Evolutionary conservation across 495 filamentous ascomycete species (phyloP), one percentile per base, ranked within the genome.

Genomic region (Penicillium bialowiezense): DNA sequence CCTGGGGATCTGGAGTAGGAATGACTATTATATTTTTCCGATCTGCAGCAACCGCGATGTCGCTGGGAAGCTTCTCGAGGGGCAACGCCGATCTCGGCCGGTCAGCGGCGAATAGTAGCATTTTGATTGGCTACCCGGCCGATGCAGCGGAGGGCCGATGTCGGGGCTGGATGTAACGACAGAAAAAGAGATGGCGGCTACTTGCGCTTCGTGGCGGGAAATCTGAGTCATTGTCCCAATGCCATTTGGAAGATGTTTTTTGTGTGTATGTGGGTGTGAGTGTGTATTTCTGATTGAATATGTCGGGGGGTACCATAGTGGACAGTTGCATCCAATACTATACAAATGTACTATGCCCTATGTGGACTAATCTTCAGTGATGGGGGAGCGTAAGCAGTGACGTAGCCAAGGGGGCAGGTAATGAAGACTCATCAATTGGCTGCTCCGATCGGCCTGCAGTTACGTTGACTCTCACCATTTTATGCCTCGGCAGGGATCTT

Each of bases 71-170:
- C 50, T 54, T 34, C 19, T 62, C 64, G 67, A 68, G 69, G 69
- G 65, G 69, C 67, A 62, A 44, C 47, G 53, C 71, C 71, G 71
- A 65, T 54, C 38, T 74, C 71, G 71, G 64, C 56, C 60, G 67
- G 70, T 71, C 69, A 71, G 68, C 69, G 57, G 26, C 42, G 59
- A 70, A 68, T 70, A 18, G 14, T 36, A 7, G 15, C 7, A 9
- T 15, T 37, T 4, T 59, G 37, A 74, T 70, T 72, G 68, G 68
- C 18, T 44, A 46, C 14, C 5, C 39, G 52, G 52, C 53, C 41
- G 9, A 47, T 32, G 8, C 1, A 18, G 14, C 13, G 23, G 40
- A 26, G 13, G 6, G 10, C 60, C 62, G 59, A 65, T 53, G 44
- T 59, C 58, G 61, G 58, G 34, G 15, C n/a, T 23, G 7, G 2